Conservation (phyloP, 2,329 filamentous ascomycete species). For the Fusarium denticulatum region DNA sequence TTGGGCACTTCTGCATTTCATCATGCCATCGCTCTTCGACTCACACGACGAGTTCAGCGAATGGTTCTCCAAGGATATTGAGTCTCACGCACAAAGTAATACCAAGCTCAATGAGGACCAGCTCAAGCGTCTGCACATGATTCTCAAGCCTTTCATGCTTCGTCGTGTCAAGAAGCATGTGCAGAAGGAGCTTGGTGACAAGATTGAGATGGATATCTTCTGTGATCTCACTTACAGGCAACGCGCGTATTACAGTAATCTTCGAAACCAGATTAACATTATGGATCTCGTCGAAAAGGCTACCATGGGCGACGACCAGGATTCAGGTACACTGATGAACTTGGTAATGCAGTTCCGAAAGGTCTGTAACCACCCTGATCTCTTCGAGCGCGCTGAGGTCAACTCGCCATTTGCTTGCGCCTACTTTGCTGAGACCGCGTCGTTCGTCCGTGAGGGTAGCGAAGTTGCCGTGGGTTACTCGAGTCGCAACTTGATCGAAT, state of each 20-base stretch:
- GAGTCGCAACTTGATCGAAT: slow-evolving; percentile 85
- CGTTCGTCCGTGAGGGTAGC: slow-evolving; percentile 88
- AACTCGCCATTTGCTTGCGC: slow-evolving; percentile 84
- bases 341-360: slow-evolving; percentile 99
- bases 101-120: slow-evolving; percentile 99
- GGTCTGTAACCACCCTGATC: slow-evolving; percentile 97
- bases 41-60: slow-evolving; percentile 93
- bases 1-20: slow-evolving; percentile 97
- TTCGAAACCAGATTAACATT: slow-evolving; percentile 97
- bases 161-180: slow-evolving; percentile 99
- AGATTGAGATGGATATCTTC: slow-evolving; percentile 96
- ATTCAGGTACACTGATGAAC: slow-evolving; percentile 97
- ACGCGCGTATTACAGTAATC: slow-evolving; percentile 88
- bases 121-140: slow-evolving; percentile 96
- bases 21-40: slow-evolving; percentile 99
- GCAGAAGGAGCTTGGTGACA: slow-evolving; percentile 98
- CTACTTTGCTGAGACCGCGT: slow-evolving; percentile 94
- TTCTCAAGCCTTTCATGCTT: slow-evolving; percentile 99
- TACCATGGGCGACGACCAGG: slow-evolving; percentile 90
- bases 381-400: slow-evolving; percentile 95
- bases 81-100: slow-evolving; percentile 97
- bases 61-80: slow-evolving; percentile 96
- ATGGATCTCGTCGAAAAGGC: slow-evolving; percentile 99
- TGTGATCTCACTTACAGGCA: slow-evolving; percentile 97
- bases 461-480: slow-evolving; percentile 87